Percentiles rank a stretch among this genome's conserved stretches.
These are phyloP conservation scores for Fraxinus nigra DNA, from an alignment of 305 asterid genomes.

Conservation along the genomic window DNA sequence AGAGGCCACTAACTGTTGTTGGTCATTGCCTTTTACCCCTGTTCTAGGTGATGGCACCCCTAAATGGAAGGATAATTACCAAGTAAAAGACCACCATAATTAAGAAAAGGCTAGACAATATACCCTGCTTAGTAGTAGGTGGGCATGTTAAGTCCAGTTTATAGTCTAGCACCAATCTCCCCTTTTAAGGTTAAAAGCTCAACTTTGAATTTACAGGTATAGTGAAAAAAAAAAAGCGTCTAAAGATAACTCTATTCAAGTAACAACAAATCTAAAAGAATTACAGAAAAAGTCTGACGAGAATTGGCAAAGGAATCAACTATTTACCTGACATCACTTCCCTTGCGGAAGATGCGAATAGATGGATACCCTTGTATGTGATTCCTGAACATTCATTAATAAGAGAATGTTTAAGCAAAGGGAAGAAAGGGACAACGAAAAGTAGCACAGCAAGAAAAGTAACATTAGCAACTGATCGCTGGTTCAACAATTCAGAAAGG, in stretches of 20 bases:
- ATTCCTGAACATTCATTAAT: slow-evolving; percentile 59
- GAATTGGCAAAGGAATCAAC: slow-evolving; percentile 5
- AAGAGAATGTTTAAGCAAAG: slow-evolving; percentile 23
- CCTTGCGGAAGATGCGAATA: slow-evolving; percentile 91
- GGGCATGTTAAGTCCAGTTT: neutral
- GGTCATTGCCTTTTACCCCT: neutral
- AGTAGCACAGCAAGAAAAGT: slow-evolving; percentile 8
- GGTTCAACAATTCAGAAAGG: neutral
- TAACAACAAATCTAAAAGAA: neutral
- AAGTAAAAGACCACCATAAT: neutral
- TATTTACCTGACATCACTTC: slow-evolving; percentile 76
- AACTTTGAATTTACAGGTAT: neutral
- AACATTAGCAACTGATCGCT: slow-evolving; percentile 8
- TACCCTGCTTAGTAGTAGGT: neutral
- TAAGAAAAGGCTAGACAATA: neutral
- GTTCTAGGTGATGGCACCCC: neutral
- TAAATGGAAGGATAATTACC: neutral
- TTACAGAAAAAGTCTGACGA: neutral
- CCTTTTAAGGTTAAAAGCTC: neutral
- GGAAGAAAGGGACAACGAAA: slow-evolving; percentile 26
- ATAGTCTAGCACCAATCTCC: neutral
- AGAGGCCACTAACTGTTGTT: neutral
- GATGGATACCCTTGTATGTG: slow-evolving; percentile 98
- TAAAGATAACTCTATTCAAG: neutral
- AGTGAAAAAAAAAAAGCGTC: neutral